A percentile compares a stretch with the other conserved stretches of the same genome.
Evolutionary conservation across 2,329 filamentous ascomycete genomes (phyloP).

Genomic region (Capronia epimyces): DNA sequence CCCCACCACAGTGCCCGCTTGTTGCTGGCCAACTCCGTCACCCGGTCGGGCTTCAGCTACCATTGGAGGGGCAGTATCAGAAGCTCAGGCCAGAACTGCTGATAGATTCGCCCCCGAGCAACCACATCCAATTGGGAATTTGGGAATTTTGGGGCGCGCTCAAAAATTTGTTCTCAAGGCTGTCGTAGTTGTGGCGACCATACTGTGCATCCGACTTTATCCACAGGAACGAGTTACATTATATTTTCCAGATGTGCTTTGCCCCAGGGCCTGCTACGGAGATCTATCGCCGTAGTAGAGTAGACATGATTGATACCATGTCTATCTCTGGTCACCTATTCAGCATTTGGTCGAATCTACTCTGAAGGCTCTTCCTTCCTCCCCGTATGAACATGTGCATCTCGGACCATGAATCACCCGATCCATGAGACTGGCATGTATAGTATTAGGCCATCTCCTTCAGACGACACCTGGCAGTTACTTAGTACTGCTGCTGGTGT

Average conservation of each 20-base stretch:
- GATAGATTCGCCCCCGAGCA: constrained; percentile 1
- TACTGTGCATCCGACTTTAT: constrained; percentile 1
- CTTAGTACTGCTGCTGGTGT: no score
- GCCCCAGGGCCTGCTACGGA: no score
- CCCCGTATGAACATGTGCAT: background rate
- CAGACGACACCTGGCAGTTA: no score
- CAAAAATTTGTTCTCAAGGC: constrained; percentile 8
- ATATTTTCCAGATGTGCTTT: no score
- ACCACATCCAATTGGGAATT: constrained; percentile 6
- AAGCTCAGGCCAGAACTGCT: constrained; percentile 1
- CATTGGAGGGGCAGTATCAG: background rate
- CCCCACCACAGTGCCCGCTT: constrained; percentile 6
- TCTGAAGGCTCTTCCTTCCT: no score
- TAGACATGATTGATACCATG: no score
- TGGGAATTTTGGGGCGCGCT: background rate
- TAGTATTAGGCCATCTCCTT: background rate
- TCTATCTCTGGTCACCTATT: no score
- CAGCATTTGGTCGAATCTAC: no score
- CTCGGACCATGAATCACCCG: constrained; percentile 6
- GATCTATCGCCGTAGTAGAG: no score
- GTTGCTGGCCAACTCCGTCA: background rate
- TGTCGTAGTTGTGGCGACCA: constrained; percentile 1
- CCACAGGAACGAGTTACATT: no score
- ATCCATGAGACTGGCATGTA: constrained; percentile 5
- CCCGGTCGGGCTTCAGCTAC: background rate